Conservation (phyloP, 768 basidiomycete genomes). For the Boletus pseudo-olivaceus region DNA sequence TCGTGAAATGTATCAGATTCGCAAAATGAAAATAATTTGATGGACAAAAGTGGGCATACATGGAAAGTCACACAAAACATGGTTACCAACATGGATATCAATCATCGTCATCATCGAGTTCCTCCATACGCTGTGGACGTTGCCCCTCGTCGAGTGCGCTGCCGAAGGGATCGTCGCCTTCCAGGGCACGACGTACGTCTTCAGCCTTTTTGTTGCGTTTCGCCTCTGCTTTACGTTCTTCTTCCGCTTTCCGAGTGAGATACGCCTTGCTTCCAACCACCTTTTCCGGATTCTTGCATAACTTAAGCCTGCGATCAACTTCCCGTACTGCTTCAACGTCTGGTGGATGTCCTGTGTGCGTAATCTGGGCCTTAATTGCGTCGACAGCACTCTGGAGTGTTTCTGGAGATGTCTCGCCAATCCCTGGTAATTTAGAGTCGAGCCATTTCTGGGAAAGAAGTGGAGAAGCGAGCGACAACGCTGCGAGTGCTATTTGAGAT, state of each 20-base stretch:
- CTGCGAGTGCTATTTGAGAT: slow-evolving; percentile 88
- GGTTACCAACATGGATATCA: slow-evolving; percentile 1
- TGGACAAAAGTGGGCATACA: neutral
- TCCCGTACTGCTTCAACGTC: slow-evolving; percentile 82
- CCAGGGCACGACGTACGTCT: slow-evolving; percentile 42
- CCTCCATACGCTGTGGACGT: slow-evolving; percentile 25
- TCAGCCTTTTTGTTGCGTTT: slow-evolving; percentile 65
- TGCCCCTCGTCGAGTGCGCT: slow-evolving; percentile 42
- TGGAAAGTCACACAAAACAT: neutral
- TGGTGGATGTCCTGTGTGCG: slow-evolving; percentile 54
- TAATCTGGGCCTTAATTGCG: slow-evolving; percentile 55
- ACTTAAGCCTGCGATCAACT: slow-evolving; percentile 79
- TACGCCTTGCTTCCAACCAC: slow-evolving; percentile 87
- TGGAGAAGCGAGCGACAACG: slow-evolving; percentile 63
- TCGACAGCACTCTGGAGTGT: slow-evolving; percentile 33
- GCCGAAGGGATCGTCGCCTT: slow-evolving; percentile 70
- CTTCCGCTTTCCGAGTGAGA: slow-evolving; percentile 64
- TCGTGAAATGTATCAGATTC: neutral
- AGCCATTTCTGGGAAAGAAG: slow-evolving; percentile 62
- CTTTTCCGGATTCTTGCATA: slow-evolving; percentile 96
- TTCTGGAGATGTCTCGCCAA: slow-evolving; percentile 11
- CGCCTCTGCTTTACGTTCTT: slow-evolving; percentile 63
- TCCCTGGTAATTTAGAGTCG: slow-evolving; percentile 34
- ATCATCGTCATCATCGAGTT: slow-evolving; percentile 50
- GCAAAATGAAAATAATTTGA: neutral